A percentile compares a stretch with the other conserved stretches of the same genome.
These are phyloP conservation scores for Salvia splendens DNA, from an alignment of 257 asterid genomes.

Conservation along the genomic window DNA sequence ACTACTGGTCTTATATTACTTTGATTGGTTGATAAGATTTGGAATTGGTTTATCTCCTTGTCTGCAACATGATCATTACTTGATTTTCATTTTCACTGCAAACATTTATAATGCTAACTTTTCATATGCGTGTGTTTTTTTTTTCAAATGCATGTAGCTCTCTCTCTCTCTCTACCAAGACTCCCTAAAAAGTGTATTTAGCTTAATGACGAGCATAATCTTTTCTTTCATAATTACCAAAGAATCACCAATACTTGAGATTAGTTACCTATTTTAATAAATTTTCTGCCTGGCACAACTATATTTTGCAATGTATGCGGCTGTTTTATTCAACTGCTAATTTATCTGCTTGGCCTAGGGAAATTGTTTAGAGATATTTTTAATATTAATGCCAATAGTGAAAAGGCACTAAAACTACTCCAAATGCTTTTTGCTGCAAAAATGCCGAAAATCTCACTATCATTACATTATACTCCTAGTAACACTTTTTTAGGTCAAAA, in stretches of 20 bases:
- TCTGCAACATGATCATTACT: slow-evolving; percentile 18
- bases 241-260: too few relatives aligned
- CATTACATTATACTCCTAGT: slow-evolving; percentile 17
- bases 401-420: not conserved
- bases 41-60: slow-evolving; percentile 19
- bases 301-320: too few relatives aligned
- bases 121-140: not conserved
- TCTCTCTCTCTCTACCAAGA: too few relatives aligned
- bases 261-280: too few relatives aligned
- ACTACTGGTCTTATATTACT: slow-evolving; percentile 9
- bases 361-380: too few relatives aligned
- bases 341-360: too few relatives aligned
- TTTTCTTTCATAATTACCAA: too few relatives aligned
- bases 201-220: too few relatives aligned
- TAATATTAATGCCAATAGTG: slow-evolving; percentile 7
- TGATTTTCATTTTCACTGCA: slow-evolving; percentile 24
- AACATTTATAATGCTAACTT: not conserved
- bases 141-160: not conserved
- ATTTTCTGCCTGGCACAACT: too few relatives aligned
- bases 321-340: too few relatives aligned
- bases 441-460: slow-evolving; percentile 25
- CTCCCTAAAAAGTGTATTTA: too few relatives aligned
- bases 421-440: slow-evolving; percentile 22
- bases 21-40: slow-evolving; percentile 24
- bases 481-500: slow-evolving; percentile 10